phyloP scores from a whole-genome alignment of 768 basidiomycete genomes.

The Lentinula sp. region DNA sequence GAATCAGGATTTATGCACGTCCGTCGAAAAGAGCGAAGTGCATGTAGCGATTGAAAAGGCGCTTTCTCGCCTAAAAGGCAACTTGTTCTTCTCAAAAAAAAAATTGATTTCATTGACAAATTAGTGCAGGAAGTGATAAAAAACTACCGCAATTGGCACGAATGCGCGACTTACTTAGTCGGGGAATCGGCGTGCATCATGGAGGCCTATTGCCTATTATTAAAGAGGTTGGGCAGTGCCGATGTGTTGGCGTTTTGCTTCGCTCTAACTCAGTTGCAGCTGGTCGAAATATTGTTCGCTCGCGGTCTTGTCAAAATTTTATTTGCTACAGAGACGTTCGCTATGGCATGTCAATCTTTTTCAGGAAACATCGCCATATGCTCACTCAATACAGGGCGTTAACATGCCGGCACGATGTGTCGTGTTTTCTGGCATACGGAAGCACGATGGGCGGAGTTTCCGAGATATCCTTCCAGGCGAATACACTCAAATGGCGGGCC shows the following conservation, averaged over 20 bases:
- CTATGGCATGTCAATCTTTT: slow-evolving; percentile 67
- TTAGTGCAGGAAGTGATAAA: slow-evolving; percentile 72
- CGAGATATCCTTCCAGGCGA: slow-evolving; percentile 87
- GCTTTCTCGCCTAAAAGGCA: slow-evolving; percentile 85
- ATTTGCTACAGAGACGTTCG: slow-evolving; percentile 98
- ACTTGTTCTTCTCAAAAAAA: slow-evolving; percentile 10
- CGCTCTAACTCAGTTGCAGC: slow-evolving; percentile 34
- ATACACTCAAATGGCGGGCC: slow-evolving; percentile 99
- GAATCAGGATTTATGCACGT: slow-evolving; percentile 81
- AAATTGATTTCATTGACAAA: slow-evolving; percentile 6
- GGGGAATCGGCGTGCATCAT: slow-evolving; percentile 97
- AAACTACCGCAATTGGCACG: slow-evolving; percentile 87
- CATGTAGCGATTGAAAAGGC: slow-evolving; percentile 94
- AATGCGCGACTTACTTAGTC: slow-evolving; percentile 83
- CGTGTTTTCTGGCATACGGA: slow-evolving; percentile 90
- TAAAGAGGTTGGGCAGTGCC: slow-evolving; percentile 68
- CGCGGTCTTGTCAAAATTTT: slow-evolving; percentile 93
- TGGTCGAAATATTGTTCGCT: slow-evolving; percentile 95
- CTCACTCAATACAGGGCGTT: slow-evolving; percentile 62
- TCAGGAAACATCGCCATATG: neutral
- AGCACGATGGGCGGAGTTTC: slow-evolving; percentile 93
- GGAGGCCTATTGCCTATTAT: slow-evolving; percentile 94
- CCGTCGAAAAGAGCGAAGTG: slow-evolving; percentile 94
- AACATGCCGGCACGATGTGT: slow-evolving; percentile 99
- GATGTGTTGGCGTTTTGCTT: neutral